Conservation (phyloP, 164 flowering plant species). For the Magnolia officinalis region DNA sequence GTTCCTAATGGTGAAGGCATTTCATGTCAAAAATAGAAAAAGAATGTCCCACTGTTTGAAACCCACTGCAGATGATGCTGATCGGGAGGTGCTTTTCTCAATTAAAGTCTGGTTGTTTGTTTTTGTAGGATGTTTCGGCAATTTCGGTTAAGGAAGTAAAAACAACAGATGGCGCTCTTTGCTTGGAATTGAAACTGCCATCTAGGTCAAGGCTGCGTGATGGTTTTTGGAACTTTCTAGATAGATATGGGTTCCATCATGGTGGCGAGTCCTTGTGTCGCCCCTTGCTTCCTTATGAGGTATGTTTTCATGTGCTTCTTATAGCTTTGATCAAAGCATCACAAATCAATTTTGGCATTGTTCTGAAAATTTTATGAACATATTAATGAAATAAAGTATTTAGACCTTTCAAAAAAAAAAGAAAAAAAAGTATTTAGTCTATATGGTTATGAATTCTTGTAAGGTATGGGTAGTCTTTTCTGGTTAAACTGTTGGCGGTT, state of each 20-base stretch:
- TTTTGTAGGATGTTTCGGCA: constrained; percentile 25
- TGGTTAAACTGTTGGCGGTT: not conserved
- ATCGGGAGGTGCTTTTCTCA: not conserved
- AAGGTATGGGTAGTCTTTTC: not conserved
- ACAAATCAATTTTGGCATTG: not conserved
- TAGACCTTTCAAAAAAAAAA: no score
- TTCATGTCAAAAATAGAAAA: no score
- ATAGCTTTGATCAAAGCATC: not conserved
- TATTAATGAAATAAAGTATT: not conserved
- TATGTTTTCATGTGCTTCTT: constrained; percentile 21
- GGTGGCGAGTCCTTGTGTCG: constrained; percentile 40
- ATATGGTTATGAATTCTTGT: not conserved
- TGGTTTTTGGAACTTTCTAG: constrained; percentile 73
- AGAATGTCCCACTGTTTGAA: no score
- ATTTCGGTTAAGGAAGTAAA: constrained; percentile 53
- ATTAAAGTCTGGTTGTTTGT: not conserved
- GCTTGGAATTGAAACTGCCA: constrained; percentile 56
- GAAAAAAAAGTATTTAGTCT: not conserved
- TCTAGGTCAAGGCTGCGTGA: constrained; percentile 30
- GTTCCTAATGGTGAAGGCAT: no score
- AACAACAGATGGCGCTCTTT: constrained; percentile 53
- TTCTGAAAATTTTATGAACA: not conserved
- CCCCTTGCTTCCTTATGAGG: constrained; percentile 84
- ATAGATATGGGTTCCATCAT: constrained; percentile 73
- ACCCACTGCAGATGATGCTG: not conserved